Conservation (phyloP, 179 eudicot species). For the Drosera spatulata region DNA sequence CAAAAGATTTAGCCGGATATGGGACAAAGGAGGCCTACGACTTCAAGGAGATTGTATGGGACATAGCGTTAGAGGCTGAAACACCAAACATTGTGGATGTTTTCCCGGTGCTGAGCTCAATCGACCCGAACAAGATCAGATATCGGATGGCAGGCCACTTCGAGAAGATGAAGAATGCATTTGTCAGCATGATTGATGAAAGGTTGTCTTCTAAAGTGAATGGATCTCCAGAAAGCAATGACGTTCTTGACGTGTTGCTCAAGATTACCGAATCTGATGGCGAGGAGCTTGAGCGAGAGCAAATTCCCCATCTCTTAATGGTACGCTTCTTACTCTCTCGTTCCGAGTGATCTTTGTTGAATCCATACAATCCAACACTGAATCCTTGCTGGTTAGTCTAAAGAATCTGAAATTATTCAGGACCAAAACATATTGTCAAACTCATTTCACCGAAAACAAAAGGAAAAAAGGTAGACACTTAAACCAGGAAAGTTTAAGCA, state of each 20-base stretch:
- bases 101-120: neutral
- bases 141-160: neutral
- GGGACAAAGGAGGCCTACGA: neutral
- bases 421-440: too few species aligned
- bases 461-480: too few species aligned
- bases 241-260: slow-evolving; percentile 2
- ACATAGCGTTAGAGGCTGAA: neutral
- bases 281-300: neutral
- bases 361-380: too few species aligned
- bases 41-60: neutral
- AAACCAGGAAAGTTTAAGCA: too few species aligned
- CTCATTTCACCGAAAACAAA: too few species aligned
- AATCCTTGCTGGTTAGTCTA: too few species aligned
- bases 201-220: neutral
- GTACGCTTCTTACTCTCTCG: neutral
- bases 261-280: neutral
- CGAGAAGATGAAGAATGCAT: neutral
- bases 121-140: neutral
- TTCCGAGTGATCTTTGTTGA: neutral
- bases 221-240: neutral
- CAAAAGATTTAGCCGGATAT: neutral
- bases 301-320: neutral
- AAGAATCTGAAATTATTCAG: too few species aligned
- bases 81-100: neutral
- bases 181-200: neutral